A percentile compares a stretch with the other conserved stretches of the same genome.
These are phyloP conservation scores for Annulohypoxylon truncatum DNA, from an alignment of 2,329 filamentous ascomycete species.

Conservation along the genomic window DNA sequence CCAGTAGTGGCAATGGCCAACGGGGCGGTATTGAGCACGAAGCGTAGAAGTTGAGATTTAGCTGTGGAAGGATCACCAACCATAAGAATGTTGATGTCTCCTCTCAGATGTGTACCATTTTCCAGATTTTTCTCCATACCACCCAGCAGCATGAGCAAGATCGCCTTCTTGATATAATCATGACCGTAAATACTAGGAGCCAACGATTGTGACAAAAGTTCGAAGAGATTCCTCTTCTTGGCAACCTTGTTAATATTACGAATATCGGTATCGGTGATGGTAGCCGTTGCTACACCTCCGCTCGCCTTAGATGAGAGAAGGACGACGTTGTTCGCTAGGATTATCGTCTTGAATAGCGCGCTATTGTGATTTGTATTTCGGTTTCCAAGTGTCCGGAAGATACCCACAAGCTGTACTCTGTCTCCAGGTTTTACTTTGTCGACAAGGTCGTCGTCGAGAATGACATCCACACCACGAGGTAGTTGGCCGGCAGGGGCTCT, in stretches of 20 bases:
- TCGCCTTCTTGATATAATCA: slow-evolving; percentile 97
- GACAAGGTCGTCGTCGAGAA: slow-evolving; percentile 95
- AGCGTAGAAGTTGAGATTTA: slow-evolving; percentile 96
- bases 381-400: slow-evolving; percentile 93
- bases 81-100: slow-evolving; percentile 99
- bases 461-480: slow-evolving; percentile 93
- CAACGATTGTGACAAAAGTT: slow-evolving; percentile 91
- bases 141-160: slow-evolving; percentile 92
- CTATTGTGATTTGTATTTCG: slow-evolving; percentile 91
- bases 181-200: slow-evolving; percentile 98
- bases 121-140: slow-evolving; percentile 99
- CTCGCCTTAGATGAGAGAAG: slow-evolving; percentile 95
- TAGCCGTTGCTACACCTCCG: slow-evolving; percentile 89
- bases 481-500: slow-evolving; percentile 94
- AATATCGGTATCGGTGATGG: slow-evolving; percentile 95
- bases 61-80: slow-evolving; percentile 98
- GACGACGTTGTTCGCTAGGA: slow-evolving; percentile 95
- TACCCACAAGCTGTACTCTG: slow-evolving; percentile 95
- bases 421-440: slow-evolving; percentile 96
- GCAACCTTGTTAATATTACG: slow-evolving; percentile 98
- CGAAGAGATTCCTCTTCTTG: slow-evolving; percentile 94
- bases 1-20: slow-evolving; percentile 97
- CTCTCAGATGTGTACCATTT: slow-evolving; percentile 96
- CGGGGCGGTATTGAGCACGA: slow-evolving; percentile 96
- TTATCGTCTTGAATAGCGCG: slow-evolving; percentile 92